Percentiles rank a stretch among this genome's conserved stretches.
phyloP scores from a whole-genome alignment of 2,329 filamentous ascomycete species.

The Fusarium sp. region DNA sequence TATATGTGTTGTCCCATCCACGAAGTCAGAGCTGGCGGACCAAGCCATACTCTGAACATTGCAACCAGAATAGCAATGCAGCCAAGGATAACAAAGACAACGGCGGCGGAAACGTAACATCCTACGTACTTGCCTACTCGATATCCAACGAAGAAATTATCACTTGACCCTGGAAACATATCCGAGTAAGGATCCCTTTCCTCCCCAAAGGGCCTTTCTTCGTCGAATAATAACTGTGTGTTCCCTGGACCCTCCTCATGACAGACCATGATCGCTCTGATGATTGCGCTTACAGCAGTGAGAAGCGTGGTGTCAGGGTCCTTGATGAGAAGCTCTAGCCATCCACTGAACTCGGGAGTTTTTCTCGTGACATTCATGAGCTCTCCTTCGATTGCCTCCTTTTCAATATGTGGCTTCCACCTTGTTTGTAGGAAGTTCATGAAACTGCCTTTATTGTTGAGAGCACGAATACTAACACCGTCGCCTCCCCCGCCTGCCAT shows the following conservation, averaged over 20 bases:
- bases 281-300: background rate
- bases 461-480: background rate
- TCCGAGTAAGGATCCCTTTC: background rate
- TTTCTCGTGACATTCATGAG: background rate
- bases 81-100: conserved; percentile 14
- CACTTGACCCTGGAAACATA: background rate
- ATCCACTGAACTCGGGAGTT: background rate
- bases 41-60: conserved; percentile 11
- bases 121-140: background rate
- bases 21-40: conserved; percentile 21
- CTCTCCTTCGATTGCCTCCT: background rate
- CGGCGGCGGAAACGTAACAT: background rate
- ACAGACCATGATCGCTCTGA: conserved; percentile 3
- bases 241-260: background rate
- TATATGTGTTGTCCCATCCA: conserved; percentile 22
- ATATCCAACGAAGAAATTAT: background rate
- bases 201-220: background rate
- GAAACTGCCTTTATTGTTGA: background rate
- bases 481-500: background rate
- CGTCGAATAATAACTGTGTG: background rate
- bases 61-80: conserved; percentile 3
- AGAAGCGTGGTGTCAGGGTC: background rate
- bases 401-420: rapidly evolving
- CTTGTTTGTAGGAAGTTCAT: background rate
- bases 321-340: conserved; percentile 4